phyloP scores from a whole-genome alignment of 148 eudicot species.

The Rhododendron molle region DNA sequence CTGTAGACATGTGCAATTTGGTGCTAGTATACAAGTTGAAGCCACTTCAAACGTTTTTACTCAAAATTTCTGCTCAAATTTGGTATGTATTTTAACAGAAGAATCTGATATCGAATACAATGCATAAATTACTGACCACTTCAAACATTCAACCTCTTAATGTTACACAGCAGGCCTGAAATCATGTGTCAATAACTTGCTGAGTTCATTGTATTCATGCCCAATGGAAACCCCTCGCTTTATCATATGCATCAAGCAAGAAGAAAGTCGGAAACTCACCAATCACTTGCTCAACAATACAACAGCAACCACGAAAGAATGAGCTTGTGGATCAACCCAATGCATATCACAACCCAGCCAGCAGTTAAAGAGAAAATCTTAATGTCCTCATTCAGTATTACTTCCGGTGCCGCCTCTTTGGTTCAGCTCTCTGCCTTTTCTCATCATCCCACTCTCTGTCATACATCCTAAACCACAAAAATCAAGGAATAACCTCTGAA shows the following conservation, averaged over 20 bases:
- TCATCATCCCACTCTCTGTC: slow-evolving; percentile 99
- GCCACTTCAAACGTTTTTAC: neutral
- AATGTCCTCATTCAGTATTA: slow-evolving; percentile 13
- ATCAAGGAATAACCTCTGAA: slow-evolving; percentile 44
- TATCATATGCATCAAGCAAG: neutral
- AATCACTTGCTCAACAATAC: neutral
- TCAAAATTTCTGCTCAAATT: neutral
- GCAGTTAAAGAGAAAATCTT: neutral
- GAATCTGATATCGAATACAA: neutral
- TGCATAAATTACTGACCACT: neutral
- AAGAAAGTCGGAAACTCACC: neutral
- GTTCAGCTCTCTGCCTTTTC: slow-evolving; percentile 89
- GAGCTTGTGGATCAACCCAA: neutral
- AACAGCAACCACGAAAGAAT: neutral
- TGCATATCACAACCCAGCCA: neutral
- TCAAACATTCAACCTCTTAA: neutral
- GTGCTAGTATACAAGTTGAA: neutral
- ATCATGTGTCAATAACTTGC: slow-evolving; percentile 3
- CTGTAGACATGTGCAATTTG: neutral
- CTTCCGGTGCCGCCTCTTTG: slow-evolving; percentile 88
- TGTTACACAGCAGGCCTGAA: neutral
- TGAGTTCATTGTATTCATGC: neutral
- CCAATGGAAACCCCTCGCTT: neutral
- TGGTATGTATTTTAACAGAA: neutral
- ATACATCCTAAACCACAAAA: slow-evolving; percentile 42